Evolutionary conservation across 352 stramenopile species (phyloP), one percentile per base, ranked within the genome.

Genomic region (Globisporangium takayamanum): DNA sequence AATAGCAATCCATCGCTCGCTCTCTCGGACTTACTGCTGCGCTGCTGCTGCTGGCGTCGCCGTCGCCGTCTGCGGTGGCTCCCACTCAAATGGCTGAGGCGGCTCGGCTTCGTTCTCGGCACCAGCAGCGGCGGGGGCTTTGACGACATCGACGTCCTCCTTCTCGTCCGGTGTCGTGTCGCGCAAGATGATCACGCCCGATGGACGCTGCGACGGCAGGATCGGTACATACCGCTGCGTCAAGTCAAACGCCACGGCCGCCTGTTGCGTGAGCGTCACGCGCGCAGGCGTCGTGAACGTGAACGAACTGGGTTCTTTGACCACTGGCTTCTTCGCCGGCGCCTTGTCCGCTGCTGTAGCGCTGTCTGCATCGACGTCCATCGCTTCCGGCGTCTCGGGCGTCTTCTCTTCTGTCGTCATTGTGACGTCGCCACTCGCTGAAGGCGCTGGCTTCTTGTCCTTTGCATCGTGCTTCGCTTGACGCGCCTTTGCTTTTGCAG

Each of bases 31-130:
- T 52, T 47, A 56, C 41, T 60, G 46, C 22, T 53, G 46, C 44
- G 50, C 25, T 5, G 33, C 33, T 20, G 36, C 36, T 54, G 37
- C 70, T 87, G 26, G 44, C 44, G 44, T 39, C 33, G 33, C 11
- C 44, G 44, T n/a, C 44, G 18, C 7, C 44, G 28, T 25, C 48
- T 39, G 77, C 45, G 81, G 80, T 14, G 88, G 89, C 41, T 88
- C 90, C 95, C 95, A 99, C 76, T 98, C 94, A 72, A 99, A 99
- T 50, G 97, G 94, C 74, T 98, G 89, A 53, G 96, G 95, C 37
- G 94, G 83, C 54, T 97, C 84, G 46, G 93, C 92, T 64, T 99
- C 96, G 50, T 98, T 95, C 70, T 98, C 95, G 10, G 87, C 88
- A 45, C 94, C 91, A 42, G 75, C 75, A 14, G 85, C 76, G 8